Percentiles rank a stretch among this genome's conserved stretches.
These are phyloP conservation scores for Kwoniella bestiolae DNA, from an alignment of 768 basidiomycete species.

Conservation along the genomic window DNA sequence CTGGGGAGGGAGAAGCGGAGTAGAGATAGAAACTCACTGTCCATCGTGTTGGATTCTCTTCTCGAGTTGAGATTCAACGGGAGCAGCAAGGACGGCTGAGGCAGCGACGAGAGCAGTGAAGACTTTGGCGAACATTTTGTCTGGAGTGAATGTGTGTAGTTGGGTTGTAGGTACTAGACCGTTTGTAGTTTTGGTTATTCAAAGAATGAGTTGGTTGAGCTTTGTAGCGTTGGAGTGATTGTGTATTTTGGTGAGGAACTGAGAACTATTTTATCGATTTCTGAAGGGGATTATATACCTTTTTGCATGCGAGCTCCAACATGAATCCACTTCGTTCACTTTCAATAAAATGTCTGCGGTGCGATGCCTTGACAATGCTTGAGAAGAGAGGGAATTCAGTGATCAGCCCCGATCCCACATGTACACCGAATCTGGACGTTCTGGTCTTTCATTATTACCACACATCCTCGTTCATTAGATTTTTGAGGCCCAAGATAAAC, in stretches of 20 bases:
- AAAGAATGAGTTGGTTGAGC: neutral
- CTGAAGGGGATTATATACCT: slow-evolving; percentile 16
- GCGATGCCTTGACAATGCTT: neutral
- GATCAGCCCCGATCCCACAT: neutral
- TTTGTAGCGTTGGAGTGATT: slow-evolving; percentile 5
- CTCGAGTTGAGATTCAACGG: slow-evolving; percentile 37
- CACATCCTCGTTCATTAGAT: neutral
- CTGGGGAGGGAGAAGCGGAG: neutral
- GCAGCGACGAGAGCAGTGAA: slow-evolving; percentile 33
- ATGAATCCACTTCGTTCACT: no score
- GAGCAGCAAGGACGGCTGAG: slow-evolving; percentile 37
- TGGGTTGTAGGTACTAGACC: slow-evolving; percentile 12
- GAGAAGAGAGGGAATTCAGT: slow-evolving; percentile 4
- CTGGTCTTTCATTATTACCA: neutral
- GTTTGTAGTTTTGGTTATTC: neutral
- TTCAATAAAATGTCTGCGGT: neutral
- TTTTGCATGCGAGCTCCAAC: neutral
- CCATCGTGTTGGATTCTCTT: slow-evolving; percentile 38
- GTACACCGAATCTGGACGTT: neutral
- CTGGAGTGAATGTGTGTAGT: slow-evolving; percentile 11
- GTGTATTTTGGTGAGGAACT: slow-evolving; percentile 1
- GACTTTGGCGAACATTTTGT: slow-evolving; percentile 46
- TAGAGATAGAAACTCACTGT: slow-evolving; percentile 9
- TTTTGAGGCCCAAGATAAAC: slow-evolving; percentile 3
- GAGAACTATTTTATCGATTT: neutral